phyloP scores from a whole-genome alignment of 148 eudicot species.

The Rhododendron ferrugineum region DNA sequence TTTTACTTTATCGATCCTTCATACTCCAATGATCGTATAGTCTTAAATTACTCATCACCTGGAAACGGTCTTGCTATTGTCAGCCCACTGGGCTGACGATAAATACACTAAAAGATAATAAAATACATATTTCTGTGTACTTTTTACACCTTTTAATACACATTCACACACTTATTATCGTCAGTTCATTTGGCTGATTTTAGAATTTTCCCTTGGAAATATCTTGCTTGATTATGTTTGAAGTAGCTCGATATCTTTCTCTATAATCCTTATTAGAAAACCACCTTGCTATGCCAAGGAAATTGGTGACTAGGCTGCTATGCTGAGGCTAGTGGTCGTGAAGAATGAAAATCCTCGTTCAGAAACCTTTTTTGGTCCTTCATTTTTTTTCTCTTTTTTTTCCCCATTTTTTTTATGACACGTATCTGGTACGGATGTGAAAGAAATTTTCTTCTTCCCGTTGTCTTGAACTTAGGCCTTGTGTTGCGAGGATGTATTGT shows the following conservation, averaged over 20 bases:
- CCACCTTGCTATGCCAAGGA: not conserved
- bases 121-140: too few relatives aligned
- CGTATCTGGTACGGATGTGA: not conserved
- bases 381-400: not conserved
- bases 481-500: not conserved
- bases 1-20: not conserved
- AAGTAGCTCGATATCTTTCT: not conserved
- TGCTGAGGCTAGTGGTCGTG: not conserved
- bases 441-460: not conserved
- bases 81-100: too few relatives aligned
- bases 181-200: too few relatives aligned
- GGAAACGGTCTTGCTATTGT: not conserved
- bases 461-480: not conserved
- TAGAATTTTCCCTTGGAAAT: not conserved
- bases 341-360: not conserved
- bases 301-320: not conserved
- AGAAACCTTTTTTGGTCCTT: not conserved
- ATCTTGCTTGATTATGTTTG: not conserved
- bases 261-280: not conserved
- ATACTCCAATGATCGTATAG: not conserved
- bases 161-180: too few relatives aligned
- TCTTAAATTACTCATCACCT: not conserved
- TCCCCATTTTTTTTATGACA: not conserved
- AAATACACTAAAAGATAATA: too few relatives aligned
- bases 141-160: too few relatives aligned